Base-by-base conservation (phyloP, 2,329 filamentous ascomycete genomes). In the Plenodomus lindquistii region DNA sequence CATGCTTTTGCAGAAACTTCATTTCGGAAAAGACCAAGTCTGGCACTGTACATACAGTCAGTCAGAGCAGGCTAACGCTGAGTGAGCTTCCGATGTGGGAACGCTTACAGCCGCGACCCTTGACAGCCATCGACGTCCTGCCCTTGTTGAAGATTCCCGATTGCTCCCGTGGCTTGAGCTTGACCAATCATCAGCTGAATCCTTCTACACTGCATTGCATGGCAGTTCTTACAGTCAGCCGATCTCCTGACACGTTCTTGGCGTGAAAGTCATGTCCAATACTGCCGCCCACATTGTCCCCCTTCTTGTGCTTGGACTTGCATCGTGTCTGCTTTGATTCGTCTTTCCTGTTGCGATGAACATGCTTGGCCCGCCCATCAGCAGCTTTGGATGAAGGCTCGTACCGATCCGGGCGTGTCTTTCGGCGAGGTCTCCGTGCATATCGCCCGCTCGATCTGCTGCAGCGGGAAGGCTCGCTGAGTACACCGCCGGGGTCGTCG, bases 11-110 rank as follows among this genome's bases (percentile, higher is more conserved):
- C 36, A 81, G 57, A 50, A 79, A 80, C 19, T 69, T 74, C 74
- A 80, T 77, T 56, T 79, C 76, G 21, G 77, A 77, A 62, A 81
- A 81, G 21, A 76, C 74, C 35, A 80, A 69, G 62, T 81, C 77
- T 21, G 78, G 78, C 42, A 80, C 78, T 81, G 57, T 47, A 50
- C 36, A 37, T 39, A 40, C 42, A 6, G 43, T 67, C 48, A 71
- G 56, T 36, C 45, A 54, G 55, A 46, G 15, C 31, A 41, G 34
- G 46, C 39, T 49, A 38, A 44, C 18, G 39, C 29, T 45, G 50
- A 46, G 44, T 45, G 50, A 46, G 44, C 44, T 46, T 46, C 40
- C 24, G 35, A 22, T 37, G 46, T 54, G 47, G 48, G 45, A 44
- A 44, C 21, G 60, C 68, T 63, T 62, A 77, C 78, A 62, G 56